Conservation (phyloP, 495 filamentous ascomycete genomes). For the Thozetella sp. region DNA sequence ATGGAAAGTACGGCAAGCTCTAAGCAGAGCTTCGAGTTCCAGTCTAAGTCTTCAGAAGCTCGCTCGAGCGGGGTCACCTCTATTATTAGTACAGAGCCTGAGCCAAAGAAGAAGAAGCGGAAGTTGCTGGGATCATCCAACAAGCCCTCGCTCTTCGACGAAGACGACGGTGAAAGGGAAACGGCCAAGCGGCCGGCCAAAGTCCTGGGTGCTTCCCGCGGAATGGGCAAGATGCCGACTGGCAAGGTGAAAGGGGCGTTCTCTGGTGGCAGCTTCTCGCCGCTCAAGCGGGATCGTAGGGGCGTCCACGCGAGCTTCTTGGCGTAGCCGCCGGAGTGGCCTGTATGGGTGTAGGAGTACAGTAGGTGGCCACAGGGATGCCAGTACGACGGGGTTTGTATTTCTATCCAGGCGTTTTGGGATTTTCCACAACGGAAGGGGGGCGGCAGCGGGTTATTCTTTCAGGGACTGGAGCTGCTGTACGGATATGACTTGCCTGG, state of each 20-base stretch:
- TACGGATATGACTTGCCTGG: background rate
- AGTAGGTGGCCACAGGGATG: slow-evolving; percentile 7
- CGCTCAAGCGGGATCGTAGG: slow-evolving; percentile 79
- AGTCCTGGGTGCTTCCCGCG: slow-evolving; percentile 25
- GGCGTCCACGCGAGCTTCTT: slow-evolving; percentile 55
- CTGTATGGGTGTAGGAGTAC: slow-evolving; percentile 5
- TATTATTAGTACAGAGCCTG: slow-evolving; percentile 31
- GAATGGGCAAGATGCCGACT: slow-evolving; percentile 18
- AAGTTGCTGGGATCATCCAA: slow-evolving; percentile 67
- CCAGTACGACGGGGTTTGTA: slow-evolving; percentile 7
- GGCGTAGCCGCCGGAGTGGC: slow-evolving; percentile 23
- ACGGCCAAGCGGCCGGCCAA: slow-evolving; percentile 34
- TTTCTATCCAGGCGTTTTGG: background rate
- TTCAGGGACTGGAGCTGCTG: background rate
- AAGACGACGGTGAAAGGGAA: slow-evolving; percentile 64
- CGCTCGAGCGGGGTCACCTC: background rate
- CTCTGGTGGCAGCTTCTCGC: slow-evolving; percentile 65
- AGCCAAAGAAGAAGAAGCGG: slow-evolving; percentile 71
- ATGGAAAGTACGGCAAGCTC: slow-evolving; percentile 22
- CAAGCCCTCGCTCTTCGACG: slow-evolving; percentile 67
- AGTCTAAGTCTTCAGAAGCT: background rate
- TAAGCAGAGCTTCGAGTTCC: slow-evolving; percentile 7
- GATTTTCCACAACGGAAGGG: background rate
- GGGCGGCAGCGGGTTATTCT: background rate
- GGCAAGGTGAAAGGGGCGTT: slow-evolving; percentile 33